phyloP scores from a whole-genome alignment of 2,329 filamentous ascomycete species.

The Pezicula carpinea region DNA sequence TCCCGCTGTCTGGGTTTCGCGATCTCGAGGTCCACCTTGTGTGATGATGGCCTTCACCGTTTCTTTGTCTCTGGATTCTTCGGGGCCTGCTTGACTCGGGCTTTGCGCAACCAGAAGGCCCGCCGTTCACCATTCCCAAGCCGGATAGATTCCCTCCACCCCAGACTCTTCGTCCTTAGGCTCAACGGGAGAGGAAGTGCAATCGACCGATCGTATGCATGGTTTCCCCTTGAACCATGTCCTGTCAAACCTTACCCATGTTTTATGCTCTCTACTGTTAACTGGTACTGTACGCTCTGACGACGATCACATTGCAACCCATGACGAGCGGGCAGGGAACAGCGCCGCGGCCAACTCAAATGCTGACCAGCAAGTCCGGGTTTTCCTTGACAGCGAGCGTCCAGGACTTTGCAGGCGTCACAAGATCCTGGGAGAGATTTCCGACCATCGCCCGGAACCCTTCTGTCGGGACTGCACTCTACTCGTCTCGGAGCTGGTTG shows the following conservation, averaged over 20 bases:
- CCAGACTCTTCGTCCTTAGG: neutral
- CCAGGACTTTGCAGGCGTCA: neutral
- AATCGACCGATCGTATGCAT: slow-evolving; percentile 1
- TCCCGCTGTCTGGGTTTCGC: too few species aligned
- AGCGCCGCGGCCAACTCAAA: neutral
- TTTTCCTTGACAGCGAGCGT: too few species aligned
- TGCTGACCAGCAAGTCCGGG: too few species aligned
- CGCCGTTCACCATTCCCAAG: neutral
- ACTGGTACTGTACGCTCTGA: too few species aligned
- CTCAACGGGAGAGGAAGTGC: neutral
- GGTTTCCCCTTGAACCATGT: neutral
- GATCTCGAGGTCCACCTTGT: too few species aligned
- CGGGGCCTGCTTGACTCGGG: neutral
- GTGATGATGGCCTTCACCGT: too few species aligned
- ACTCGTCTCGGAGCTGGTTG: neutral
- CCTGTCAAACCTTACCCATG: neutral
- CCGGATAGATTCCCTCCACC: neutral
- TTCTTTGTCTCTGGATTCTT: neutral
- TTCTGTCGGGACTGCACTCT: neutral
- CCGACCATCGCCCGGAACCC: neutral
- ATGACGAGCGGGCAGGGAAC: neutral
- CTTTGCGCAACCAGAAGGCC: neutral
- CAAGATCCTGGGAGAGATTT: slow-evolving; percentile 4
- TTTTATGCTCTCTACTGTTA: neutral
- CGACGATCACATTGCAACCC: neutral